A percentile compares a stretch with the other conserved stretches of the same genome.
Conservation (phyloP, 1,284 basidiomycete species). For the Tremellales sp. region DNA sequence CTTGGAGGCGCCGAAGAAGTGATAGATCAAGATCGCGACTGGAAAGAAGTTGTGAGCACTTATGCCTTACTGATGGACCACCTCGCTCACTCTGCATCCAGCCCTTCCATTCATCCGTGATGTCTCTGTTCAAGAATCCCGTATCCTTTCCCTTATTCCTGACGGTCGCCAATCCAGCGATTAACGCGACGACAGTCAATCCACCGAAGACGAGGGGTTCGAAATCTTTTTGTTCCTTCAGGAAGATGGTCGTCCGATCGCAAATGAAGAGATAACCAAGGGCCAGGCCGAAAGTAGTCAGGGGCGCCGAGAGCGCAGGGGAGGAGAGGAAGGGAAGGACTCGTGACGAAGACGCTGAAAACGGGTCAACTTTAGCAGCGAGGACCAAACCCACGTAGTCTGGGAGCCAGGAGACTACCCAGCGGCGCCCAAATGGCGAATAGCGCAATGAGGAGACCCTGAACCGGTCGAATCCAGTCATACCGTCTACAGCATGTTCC, state of each 20-base stretch:
- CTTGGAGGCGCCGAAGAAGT: conserved; percentile 81
- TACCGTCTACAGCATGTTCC: conserved; percentile 81
- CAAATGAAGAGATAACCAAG: conserved; percentile 67
- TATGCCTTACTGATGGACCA: not conserved
- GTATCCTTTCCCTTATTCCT: conserved; percentile 66
- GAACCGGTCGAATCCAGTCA: conserved; percentile 61
- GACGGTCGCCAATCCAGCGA: conserved; percentile 61
- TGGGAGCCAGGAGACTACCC: conserved; percentile 48
- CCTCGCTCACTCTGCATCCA: conserved; percentile 81
- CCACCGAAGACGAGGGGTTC: conserved; percentile 63
- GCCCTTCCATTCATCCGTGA: conserved; percentile 92
- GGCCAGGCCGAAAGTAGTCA: conserved; percentile 62
- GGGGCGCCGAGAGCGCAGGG: conserved; percentile 43
- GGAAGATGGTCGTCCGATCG: conserved; percentile 75
- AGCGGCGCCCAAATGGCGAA: conserved; percentile 60
- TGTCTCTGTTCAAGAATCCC: conserved; percentile 81
- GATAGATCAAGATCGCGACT: conserved; percentile 85
- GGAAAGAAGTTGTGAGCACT: conserved; percentile 11
- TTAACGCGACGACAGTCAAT: conserved; percentile 57
- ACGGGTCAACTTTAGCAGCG: not conserved
- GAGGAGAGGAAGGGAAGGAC: conserved; percentile 49
- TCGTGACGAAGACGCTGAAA: conserved; percentile 29
- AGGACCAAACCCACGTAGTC: conserved; percentile 41
- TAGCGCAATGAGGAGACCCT: conserved; percentile 57
- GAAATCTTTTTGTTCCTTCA: conserved; percentile 83